Evolutionary conservation across 108 stramenopile genomes (phyloP).

Genomic region (Craspedostauros australis): DNA sequence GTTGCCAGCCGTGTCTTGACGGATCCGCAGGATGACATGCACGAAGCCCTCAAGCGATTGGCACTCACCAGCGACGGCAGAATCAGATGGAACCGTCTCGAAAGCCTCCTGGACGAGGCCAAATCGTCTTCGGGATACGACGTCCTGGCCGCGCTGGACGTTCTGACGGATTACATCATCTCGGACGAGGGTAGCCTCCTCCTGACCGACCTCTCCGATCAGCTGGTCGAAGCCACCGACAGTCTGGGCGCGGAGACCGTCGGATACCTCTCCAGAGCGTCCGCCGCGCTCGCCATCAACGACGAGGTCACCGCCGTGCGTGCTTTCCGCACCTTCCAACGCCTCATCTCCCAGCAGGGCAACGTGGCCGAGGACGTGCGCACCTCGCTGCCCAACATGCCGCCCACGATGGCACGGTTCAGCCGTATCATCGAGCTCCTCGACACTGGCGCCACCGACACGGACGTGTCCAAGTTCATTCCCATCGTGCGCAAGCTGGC

Average conservation of each 20-base stretch:
- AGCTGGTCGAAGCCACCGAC: slow-evolving; percentile 74
- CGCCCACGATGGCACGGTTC: slow-evolving; percentile 66
- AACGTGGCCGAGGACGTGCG: slow-evolving; percentile 21
- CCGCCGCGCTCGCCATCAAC: slow-evolving; percentile 46
- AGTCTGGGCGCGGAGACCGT: slow-evolving; percentile 62
- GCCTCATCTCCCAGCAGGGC: slow-evolving; percentile 20
- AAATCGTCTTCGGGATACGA: slow-evolving; percentile 66
- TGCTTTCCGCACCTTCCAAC: slow-evolving; percentile 56
- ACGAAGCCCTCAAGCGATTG: slow-evolving; percentile 74
- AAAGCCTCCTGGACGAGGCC: slow-evolving; percentile 83
- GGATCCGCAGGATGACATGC: slow-evolving; percentile 75
- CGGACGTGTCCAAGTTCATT: slow-evolving; percentile 52
- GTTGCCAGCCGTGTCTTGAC: slow-evolving; percentile 92
- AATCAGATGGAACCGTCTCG: slow-evolving; percentile 87
- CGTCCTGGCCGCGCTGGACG: slow-evolving; percentile 77
- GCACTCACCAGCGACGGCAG: slow-evolving; percentile 75
- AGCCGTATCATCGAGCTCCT: slow-evolving; percentile 46
- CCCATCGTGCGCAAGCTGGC: slow-evolving; percentile 64
- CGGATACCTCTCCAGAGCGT: slow-evolving; percentile 48
- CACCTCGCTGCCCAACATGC: slow-evolving; percentile 54
- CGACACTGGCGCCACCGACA: slow-evolving; percentile 30
- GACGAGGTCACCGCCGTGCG: slow-evolving; percentile 63
- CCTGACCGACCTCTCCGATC: slow-evolving; percentile 57
- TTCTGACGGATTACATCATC: slow-evolving; percentile 73
- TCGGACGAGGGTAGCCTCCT: slow-evolving; percentile 74